Conservation (phyloP, 2,329 filamentous ascomycete genomes). For the Clonostachys rosea region DNA sequence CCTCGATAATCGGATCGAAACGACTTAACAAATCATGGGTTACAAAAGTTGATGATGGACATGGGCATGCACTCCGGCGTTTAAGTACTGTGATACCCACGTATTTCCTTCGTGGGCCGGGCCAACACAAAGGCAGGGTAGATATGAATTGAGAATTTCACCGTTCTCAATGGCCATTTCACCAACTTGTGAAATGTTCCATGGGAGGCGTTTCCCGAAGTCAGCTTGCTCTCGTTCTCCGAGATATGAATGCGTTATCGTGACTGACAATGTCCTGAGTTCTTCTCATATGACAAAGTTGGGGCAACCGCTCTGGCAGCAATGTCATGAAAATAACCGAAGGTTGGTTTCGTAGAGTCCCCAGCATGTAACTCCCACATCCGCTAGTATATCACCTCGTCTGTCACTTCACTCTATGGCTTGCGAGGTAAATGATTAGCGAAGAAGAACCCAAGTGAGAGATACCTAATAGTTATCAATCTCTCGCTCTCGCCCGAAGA, state of each 20-base stretch:
- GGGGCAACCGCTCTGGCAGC: neutral
- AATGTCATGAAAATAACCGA: neutral
- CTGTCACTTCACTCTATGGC: conserved; percentile 65
- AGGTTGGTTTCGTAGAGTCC: neutral
- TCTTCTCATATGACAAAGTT: neutral
- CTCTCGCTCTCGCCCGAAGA: conserved; percentile 74
- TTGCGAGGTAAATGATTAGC: conserved; percentile 93
- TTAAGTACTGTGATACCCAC: neutral
- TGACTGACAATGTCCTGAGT: neutral
- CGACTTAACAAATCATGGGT: neutral
- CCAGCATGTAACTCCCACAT: conserved; percentile 3
- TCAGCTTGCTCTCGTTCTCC: conserved; percentile 11
- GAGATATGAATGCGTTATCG: neutral
- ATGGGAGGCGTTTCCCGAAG: conserved; percentile 74
- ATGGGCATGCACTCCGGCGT: neutral
- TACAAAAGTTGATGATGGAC: conserved; percentile 1
- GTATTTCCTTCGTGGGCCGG: neutral
- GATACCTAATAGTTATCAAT: conserved; percentile 40
- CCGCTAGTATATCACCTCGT: conserved; percentile 89
- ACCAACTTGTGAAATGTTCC: conserved; percentile 64
- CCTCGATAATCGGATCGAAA: conserved; percentile 6
- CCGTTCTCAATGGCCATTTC: conserved; percentile 69
- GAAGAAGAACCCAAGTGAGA: conserved; percentile 62
- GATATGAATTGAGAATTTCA: conserved; percentile 26
- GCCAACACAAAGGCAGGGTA: conserved; percentile 23